Base-by-base conservation (phyloP, 768 basidiomycete genomes). In the Psilocybe cubensis region DNA sequence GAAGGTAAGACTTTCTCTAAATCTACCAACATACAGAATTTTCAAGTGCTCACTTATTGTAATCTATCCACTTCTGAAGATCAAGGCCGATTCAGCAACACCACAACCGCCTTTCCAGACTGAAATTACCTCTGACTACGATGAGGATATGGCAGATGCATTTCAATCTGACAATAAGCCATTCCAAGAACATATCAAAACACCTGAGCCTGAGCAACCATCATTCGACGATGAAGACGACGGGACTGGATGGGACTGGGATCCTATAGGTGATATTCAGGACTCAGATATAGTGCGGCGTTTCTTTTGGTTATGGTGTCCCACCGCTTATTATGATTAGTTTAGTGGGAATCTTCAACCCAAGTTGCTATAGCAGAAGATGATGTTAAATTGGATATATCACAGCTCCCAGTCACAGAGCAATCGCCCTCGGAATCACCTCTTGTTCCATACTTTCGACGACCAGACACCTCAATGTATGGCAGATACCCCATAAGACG, bases 221-320 rank as follows among this genome's bases (percentile, higher is more conserved):
- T n/a, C 11, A 43, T 40, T 18, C 21, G 20, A 52, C n/a, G 42
- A 46, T 25, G 63, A 60, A 7, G 62, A 65, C 21, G 59, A 63
- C 17, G 56, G 66, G 10, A 63, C 65, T 46, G 64, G 63, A 25
- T 63, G 58, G 49, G 47, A 64, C 27, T 63, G 58, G 49, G 47
- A 63, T 25, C 63, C 63, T 44, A 54, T 61, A 3, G 70, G 69
- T 3, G 70, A 71, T 42, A 27, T 74, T 10, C 59, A 63, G 20
- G 59, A 73, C 58, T 59, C 61, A 27, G 58, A 64, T 2, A 61
- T 57, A 25, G 71, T 72, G 58, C 21, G 54, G 8, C 31, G 20
- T 42, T 18, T 48, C 17, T 51, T 50, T 25, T 4, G 20, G 17
- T 11, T 28, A 29, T 27, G 46, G 46, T 29, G 1, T 29, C 27